These are phyloP conservation scores for Mortierella sp. DNA, from an alignment of 371 early-diverging fungal genomes.

Conservation along the genomic window DNA sequence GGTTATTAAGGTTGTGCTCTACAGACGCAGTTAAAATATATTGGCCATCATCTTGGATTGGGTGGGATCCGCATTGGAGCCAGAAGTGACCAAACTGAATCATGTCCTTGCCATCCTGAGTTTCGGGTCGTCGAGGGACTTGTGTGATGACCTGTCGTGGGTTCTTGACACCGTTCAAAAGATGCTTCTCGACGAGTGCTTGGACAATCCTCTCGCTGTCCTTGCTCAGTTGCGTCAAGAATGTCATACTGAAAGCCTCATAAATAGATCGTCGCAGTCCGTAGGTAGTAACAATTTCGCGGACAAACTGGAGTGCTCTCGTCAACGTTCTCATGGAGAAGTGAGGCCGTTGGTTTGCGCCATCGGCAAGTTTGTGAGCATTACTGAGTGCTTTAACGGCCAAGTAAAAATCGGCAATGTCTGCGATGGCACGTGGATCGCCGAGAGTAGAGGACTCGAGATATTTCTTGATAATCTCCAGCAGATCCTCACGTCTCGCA, in stretches of 20 bases:
- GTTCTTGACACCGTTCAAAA: conserved; percentile 77
- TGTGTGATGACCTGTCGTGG: conserved; percentile 71
- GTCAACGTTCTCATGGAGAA: conserved; percentile 96
- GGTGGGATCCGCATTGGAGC: conserved; percentile 80
- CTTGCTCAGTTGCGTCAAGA: conserved; percentile 89
- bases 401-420: conserved; percentile 91
- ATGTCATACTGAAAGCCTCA: conserved; percentile 97
- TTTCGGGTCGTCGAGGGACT: conserved; percentile 74
- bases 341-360: conserved; percentile 92
- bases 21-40: conserved; percentile 96
- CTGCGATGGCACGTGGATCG: conserved; percentile 73
- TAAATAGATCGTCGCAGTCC: conserved; percentile 86
- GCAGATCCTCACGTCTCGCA: conserved; percentile 82
- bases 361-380: conserved; percentile 87
- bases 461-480: conserved; percentile 85
- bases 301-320: conserved; percentile 89
- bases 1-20: conserved; percentile 83
- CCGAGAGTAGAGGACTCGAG: conserved; percentile 68
- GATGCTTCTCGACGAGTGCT: conserved; percentile 71
- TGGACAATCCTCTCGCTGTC: conserved; percentile 76
- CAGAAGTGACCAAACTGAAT: conserved; percentile 90
- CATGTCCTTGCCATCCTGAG: conserved; percentile 59
- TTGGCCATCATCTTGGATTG: conserved; percentile 62
- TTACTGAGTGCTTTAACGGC: conserved; percentile 79
- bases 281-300: conserved; percentile 78